Conservation (phyloP, 805 yeast genomes). For the Candida stauntonica region DNA sequence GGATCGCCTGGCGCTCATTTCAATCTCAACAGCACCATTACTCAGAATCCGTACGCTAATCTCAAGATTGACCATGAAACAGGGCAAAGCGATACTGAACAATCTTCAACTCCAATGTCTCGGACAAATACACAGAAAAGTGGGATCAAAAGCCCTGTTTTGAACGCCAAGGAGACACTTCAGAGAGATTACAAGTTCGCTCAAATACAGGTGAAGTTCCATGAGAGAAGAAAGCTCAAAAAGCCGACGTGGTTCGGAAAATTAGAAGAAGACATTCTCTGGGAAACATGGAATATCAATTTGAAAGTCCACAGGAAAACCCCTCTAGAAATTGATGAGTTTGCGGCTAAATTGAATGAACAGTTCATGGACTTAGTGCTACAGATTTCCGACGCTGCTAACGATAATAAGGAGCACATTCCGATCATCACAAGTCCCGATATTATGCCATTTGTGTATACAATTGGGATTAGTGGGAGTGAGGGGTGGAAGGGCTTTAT, state of each 20-base stretch:
- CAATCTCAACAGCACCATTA: constrained; percentile 9
- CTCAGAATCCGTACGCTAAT: constrained; percentile 18
- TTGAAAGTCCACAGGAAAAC: constrained; percentile 43
- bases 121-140: background rate
- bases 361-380: constrained; percentile 17
- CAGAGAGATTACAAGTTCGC: constrained; percentile 26
- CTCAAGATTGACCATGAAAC: constrained; percentile 13
- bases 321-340: constrained; percentile 10
- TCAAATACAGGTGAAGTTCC: constrained; percentile 35
- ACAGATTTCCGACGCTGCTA: constrained; percentile 41
- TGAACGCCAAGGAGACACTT: constrained; percentile 13
- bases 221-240: constrained; percentile 37
- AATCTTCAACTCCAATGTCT: background rate
- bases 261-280: constrained; percentile 42
- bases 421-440: constrained; percentile 72
- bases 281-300: constrained; percentile 71
- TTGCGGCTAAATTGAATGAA: constrained; percentile 5
- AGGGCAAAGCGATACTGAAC: constrained; percentile 7
- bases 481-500: constrained; percentile 32
- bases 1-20: constrained; percentile 23
- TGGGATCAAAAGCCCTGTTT: constrained; percentile 11
- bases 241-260: constrained; percentile 53
- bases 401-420: constrained; percentile 57
- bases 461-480: constrained; percentile 30
- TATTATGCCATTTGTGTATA: constrained; percentile 59